These are phyloP conservation scores for Mucor racemosus DNA, from an alignment of 371 early-diverging fungal species.

Conservation along the genomic window DNA sequence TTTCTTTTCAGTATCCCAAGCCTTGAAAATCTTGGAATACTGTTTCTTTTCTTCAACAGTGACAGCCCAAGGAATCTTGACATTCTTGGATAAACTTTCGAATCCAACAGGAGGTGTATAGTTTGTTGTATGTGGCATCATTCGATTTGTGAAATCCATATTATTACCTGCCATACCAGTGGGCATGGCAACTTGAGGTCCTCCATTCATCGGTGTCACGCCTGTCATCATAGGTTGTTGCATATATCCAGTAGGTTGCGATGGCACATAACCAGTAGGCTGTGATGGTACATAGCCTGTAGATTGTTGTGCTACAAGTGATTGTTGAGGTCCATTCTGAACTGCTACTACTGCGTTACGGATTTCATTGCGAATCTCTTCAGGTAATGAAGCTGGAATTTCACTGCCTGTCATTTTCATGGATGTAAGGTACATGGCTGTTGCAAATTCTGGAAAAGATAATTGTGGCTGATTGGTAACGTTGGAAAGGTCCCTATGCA, in stretches of 20 bases:
- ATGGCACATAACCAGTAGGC: constrained; percentile 3
- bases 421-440: constrained; percentile 63
- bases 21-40: constrained; percentile 83
- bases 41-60: constrained; percentile 76
- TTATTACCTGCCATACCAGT: constrained; percentile 49
- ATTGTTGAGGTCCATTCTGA: constrained; percentile 18
- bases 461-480: constrained; percentile 53
- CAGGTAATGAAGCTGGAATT: constrained; percentile 48
- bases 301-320: constrained; percentile 15
- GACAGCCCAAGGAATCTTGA: constrained; percentile 80
- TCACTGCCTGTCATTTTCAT: constrained; percentile 53
- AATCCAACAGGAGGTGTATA: constrained; percentile 30
- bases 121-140: constrained; percentile 49
- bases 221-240: constrained; percentile 49
- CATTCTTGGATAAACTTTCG: constrained; percentile 33
- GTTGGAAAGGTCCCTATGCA: constrained; percentile 51
- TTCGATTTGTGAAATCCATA: constrained; percentile 46
- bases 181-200: constrained; percentile 40
- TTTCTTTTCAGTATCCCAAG: constrained; percentile 82
- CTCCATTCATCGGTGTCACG: constrained; percentile 15
- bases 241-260: constrained; percentile 31
- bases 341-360: constrained; percentile 25
- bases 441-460: constrained; percentile 64
- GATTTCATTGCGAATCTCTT: constrained; percentile 29
- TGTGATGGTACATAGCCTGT: constrained; percentile 12